These are phyloP conservation scores for Citrus inodora DNA, from an alignment of 345 rosid species.

Conservation along the genomic window DNA sequence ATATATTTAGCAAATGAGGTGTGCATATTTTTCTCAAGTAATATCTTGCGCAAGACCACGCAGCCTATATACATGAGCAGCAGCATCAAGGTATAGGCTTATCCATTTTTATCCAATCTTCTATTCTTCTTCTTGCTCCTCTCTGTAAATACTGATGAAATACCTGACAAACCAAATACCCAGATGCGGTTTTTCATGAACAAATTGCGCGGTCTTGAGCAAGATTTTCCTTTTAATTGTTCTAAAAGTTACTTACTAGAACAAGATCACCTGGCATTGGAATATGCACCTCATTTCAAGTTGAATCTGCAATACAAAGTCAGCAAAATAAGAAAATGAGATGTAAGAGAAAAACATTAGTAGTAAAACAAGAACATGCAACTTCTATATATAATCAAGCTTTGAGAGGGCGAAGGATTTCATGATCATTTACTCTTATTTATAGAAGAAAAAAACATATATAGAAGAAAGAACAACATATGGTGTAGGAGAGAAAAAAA, in stretches of 20 bases:
- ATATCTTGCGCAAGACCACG: slow-evolving; percentile 16
- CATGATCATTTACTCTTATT: no score
- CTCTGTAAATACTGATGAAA: no score
- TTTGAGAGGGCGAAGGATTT: no score
- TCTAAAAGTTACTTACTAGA: neutral
- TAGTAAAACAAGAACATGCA: no score
- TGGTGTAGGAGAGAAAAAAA: no score
- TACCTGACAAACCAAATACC: neutral
- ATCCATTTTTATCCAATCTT: neutral
- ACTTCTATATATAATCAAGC: no score
- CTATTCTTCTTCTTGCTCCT: neutral
- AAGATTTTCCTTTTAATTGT: slow-evolving; percentile 7
- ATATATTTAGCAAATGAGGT: no score
- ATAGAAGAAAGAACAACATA: no score
- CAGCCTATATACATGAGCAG: slow-evolving; percentile 13
- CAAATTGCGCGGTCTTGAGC: slow-evolving; percentile 29
- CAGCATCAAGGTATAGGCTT: slow-evolving; percentile 21
- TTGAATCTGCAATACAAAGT: neutral
- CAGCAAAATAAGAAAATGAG: no score
- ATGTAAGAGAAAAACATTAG: no score
- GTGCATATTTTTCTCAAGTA: neutral
- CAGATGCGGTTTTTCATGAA: slow-evolving; percentile 19
- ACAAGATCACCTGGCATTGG: neutral
- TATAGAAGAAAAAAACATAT: no score
- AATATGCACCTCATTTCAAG: neutral